Evolutionary conservation across 768 basidiomycete genomes (phyloP), one percentile per base, ranked within the genome.

Genomic region (Glaciozyma antarctica): DNA sequence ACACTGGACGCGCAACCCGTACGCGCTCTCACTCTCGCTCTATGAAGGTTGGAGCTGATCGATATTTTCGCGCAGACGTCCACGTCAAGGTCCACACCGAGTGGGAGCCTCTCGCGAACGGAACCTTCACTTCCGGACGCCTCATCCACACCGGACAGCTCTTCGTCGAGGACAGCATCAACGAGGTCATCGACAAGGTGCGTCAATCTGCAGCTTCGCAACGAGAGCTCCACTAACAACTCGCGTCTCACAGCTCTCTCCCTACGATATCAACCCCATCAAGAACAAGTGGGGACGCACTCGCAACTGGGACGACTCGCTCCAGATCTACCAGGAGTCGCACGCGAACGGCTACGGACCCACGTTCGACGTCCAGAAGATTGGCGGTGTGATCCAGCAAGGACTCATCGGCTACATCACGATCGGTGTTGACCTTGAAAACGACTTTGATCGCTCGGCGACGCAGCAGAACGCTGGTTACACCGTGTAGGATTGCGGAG

Each of bases 231-330:
- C 19, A 8, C n/a, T 48, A 5, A 48, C n/a, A 19, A 6, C 6
- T 19, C 19, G 6, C 47, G n/a, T 21, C 47, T 3, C 22, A 2
- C 47, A 65, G 62, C 57, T 72, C 53, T 52, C 28, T 57, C 75
- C 73, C 26, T 74, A 75, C 69, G 65, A 63, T 67, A 69, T 61
- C 52, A 76, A 75, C 71, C 74, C 74, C 34, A 73, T 76, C 69
- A 64, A 64, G 17, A 24, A 71, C 60, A 71, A 70, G 63, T 70
- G 75, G 68, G 75, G 75, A 21, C 72, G 75, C 34, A 76, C 75
- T 10, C 66, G 75, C 61, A 76, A 76, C 75, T 76, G 75, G 75
- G 66, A n/a, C 54, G 75, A 76, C 70, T 74, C 73, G 66, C 71
- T 76, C 53, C 61, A 72, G 54, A 75, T 76, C 65, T 76, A 74